Base-by-base conservation (phyloP, 2,329 filamentous ascomycete genomes). In the Xylaria sp. region DNA sequence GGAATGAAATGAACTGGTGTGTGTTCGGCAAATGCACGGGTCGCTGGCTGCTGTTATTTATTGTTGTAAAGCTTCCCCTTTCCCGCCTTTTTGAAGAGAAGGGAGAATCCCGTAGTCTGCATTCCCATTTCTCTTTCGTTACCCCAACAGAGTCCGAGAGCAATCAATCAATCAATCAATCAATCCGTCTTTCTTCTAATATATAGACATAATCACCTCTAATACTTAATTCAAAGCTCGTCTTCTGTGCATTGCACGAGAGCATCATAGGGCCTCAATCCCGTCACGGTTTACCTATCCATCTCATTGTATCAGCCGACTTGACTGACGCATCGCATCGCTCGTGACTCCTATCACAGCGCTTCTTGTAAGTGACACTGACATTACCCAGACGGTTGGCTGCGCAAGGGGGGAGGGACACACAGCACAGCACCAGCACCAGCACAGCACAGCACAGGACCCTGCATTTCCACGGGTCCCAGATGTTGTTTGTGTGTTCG, bases 401-500 rank as follows among this genome's bases (percentile, higher is more conserved):
- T 50, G 47, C 47, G 33, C 28, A 17, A 31, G 60, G 35, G 19
- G 40, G 35, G 60, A 57, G n/a, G n/a, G n/a, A n/a, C n/a, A n/a
- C n/a, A n/a, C n/a, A n/a, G n/a, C n/a, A n/a, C n/a, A n/a, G n/a
- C n/a, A n/a, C n/a, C n/a, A n/a, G n/a, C n/a, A n/a, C n/a, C n/a
- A n/a, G n/a, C n/a, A n/a, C n/a, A n/a, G n/a, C n/a, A n/a, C n/a
- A n/a, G n/a, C n/a, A 52, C 42, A 57, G 54, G 56, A 67, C 66
- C 67, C 67, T 69, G 65, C 67, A 56, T 66, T 31, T 25, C 53
- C 47, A 25, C 55, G 49, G 23, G 56, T n/a, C n/a, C 49, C 55
- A 54, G 45, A 53, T 46, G 49, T 55, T 45, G 52, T 50, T 31
- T 52, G 28, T 45, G 52, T 50, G 37, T 52, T 25, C 31, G 47